These are phyloP conservation scores for Xylaria sp. DNA, from an alignment of 2,329 filamentous ascomycete genomes.

Conservation along the genomic window DNA sequence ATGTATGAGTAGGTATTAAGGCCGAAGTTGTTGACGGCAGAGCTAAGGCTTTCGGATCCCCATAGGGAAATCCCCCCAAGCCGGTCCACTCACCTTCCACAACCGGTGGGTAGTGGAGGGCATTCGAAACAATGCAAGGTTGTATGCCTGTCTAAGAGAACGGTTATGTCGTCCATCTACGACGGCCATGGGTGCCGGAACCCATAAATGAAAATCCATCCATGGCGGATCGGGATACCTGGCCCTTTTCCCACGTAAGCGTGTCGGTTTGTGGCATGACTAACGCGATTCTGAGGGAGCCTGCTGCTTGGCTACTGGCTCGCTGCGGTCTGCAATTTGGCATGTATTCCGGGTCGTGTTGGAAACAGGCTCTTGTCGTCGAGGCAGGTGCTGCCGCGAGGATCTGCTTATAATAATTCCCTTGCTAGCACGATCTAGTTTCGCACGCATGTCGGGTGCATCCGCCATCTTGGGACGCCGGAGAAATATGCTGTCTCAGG, in stretches of 20 bases:
- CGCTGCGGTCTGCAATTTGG: constrained; percentile 1
- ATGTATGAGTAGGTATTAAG: too few relatives aligned
- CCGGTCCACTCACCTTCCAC: constrained; percentile 3
- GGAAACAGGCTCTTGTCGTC: constrained; percentile 4
- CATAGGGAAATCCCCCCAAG: constrained; percentile 7
- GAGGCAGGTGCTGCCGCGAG: constrained; percentile 1
- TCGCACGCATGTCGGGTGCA: constrained; percentile 15
- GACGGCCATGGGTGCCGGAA: constrained; percentile 15
- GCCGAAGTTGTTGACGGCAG: constrained; percentile 13
- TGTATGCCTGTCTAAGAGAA: constrained; percentile 17
- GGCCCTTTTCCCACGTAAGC: constrained; percentile 20
- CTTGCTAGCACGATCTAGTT: constrained; percentile 27
- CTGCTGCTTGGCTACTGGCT: constrained; percentile 5
- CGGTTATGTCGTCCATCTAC: constrained; percentile 23
- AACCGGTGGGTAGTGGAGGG: constrained; percentile 11
- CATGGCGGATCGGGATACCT: constrained; percentile 18
- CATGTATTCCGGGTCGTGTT: constrained; percentile 18
- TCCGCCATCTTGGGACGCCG: constrained; percentile 19
- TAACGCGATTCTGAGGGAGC: constrained; percentile 13
- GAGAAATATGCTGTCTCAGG: constrained; percentile 24
- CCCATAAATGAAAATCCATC: constrained; percentile 20
- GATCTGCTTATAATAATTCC: constrained; percentile 18
- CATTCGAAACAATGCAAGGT: constrained; percentile 26
- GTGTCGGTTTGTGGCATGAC: constrained; percentile 24
- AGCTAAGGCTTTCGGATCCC: constrained; percentile 15